Evolutionary conservation across 192 early-diverging fungal species (phyloP), one percentile per base, ranked within the genome.

Genomic region (Obelidium mucronatum): DNA sequence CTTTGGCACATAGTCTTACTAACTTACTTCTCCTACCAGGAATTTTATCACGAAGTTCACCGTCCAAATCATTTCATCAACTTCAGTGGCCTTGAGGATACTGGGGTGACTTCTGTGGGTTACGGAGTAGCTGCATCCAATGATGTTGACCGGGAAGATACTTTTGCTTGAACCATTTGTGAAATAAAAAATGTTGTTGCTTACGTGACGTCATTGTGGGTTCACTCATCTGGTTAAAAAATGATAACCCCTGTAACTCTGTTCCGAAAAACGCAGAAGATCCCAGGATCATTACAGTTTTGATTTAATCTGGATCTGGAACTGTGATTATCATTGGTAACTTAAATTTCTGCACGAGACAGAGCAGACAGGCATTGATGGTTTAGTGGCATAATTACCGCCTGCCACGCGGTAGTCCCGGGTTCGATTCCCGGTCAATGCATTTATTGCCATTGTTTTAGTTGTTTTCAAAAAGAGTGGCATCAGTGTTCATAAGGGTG

Each of bases 1-100:
- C 36, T 78, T 78, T 74, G 22, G 37, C 2, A 30, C 3, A 68
- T 40, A 35, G 24, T 62, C 11, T 64, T 17, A 3, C 8, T 30
- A 30, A 1, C 2, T 63, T 64, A 63, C 31, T 56, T 77, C 42
- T 17, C 60, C 13, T 54, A 22, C n/a, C 37, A 72, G 70, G 95
- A 96, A 74, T 99, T 98, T 78, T 99, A 97, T 85, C 94, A 99
- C 78, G 95, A 97, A 81, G 88, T 90, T 56, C 97, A 99, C 81
- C 92, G 97, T 17, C 92, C 97, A 19, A 93, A 90, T 78, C 97
- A 99, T 73, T 99, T 97, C 83, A 86, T 97, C 80, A 98, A 94
- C 82, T 99, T 87, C 55, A 82, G 80, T 58, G 79, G 81, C 26
- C 39, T 87, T 63, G 85, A 87, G 62, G 85, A 87, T 15, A 61